Percentiles rank a stretch among this genome's conserved stretches.
Conservation (phyloP, 352 stramenopile species). For the Plasmopara muralis region DNA sequence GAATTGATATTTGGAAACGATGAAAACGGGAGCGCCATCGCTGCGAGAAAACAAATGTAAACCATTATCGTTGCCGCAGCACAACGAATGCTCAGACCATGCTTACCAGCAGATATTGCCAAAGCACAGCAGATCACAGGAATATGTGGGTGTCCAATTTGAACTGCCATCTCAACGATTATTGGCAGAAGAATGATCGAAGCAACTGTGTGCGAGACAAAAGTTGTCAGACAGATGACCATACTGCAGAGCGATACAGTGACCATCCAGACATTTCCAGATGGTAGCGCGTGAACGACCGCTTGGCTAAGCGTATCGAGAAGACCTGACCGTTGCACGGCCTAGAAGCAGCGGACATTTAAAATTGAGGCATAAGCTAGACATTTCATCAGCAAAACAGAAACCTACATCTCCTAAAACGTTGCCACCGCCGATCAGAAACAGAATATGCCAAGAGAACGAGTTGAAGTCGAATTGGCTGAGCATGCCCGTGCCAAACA, state of each 20-base stretch:
- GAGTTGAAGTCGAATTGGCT: constrained; percentile 92
- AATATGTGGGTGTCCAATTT: constrained; percentile 82
- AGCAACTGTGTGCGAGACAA: constrained; percentile 90
- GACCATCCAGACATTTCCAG: constrained; percentile 80
- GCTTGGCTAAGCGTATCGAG: constrained; percentile 78
- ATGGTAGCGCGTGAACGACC: constrained; percentile 72
- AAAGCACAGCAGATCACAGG: constrained; percentile 80
- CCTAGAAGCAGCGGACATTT: constrained; percentile 22
- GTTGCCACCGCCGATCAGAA: constrained; percentile 88
- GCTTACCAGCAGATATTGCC: constrained; percentile 80
- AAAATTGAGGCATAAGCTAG: neutral
- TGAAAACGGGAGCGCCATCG: constrained; percentile 88
- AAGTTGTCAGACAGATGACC: constrained; percentile 86
- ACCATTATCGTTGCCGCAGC: neutral
- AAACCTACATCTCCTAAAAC: constrained; percentile 82
- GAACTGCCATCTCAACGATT: constrained; percentile 86
- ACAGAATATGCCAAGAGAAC: constrained; percentile 92
- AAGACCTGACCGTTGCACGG: constrained; percentile 76
- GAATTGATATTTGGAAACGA: constrained; percentile 93
- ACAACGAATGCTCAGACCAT: neutral
- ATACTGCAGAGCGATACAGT: constrained; percentile 82
- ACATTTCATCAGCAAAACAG: neutral
- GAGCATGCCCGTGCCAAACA: constrained; percentile 85
- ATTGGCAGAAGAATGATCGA: constrained; percentile 90
- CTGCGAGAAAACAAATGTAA: constrained; percentile 20